These are phyloP conservation scores for Apiospora aurea DNA, from an alignment of 2,329 filamentous ascomycete species.

Conservation along the genomic window DNA sequence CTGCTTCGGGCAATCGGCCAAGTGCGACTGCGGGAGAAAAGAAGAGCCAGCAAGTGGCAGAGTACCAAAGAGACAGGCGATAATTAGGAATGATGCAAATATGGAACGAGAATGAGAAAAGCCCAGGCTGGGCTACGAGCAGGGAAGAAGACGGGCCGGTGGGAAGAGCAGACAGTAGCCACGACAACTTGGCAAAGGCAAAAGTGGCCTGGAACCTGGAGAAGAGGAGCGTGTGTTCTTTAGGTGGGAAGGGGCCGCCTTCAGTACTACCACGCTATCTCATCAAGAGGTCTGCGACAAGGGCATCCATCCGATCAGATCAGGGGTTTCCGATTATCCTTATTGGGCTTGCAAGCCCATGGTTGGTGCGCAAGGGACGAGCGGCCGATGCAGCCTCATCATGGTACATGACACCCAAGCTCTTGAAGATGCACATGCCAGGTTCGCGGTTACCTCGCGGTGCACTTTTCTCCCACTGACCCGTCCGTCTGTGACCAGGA, in stretches of 20 bases:
- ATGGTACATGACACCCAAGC: background rate
- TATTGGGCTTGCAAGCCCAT: background rate
- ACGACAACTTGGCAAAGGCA: background rate
- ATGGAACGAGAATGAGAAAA: background rate
- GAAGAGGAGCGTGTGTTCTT: background rate
- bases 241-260: background rate
- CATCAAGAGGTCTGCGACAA: background rate
- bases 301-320: background rate
- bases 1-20: conserved; percentile 9
- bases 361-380: background rate
- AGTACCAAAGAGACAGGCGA: background rate
- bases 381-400: background rate
- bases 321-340: background rate
- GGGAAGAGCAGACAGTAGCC: background rate
- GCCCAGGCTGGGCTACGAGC: background rate
- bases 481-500: background rate
- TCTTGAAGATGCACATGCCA: background rate
- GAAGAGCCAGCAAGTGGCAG: background rate
- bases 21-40: background rate
- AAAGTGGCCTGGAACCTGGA: background rate
- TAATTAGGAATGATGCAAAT: background rate
- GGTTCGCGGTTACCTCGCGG: background rate
- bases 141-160: background rate
- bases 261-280: background rate
- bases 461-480: background rate